phyloP scores from a whole-genome alignment of 2,329 filamentous ascomycete species.

The Colletotrichum eleusines region DNA sequence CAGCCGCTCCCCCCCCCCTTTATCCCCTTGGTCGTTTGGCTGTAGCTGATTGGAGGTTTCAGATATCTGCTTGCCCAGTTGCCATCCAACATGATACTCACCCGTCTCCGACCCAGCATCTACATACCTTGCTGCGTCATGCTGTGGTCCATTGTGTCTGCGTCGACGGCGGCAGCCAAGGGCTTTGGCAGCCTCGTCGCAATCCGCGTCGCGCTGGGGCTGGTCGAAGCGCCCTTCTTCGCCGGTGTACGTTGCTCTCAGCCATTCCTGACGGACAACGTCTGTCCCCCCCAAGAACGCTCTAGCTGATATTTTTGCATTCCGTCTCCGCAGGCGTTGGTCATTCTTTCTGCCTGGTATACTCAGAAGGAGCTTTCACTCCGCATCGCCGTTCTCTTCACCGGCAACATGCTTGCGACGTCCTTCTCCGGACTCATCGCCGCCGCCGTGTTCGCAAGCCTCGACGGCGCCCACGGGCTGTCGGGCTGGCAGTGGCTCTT shows the following conservation, averaged over 20 bases:
- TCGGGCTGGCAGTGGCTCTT: not conserved
- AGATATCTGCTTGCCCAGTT: conserved; percentile 36
- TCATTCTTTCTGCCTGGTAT: not conserved
- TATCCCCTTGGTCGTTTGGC: not conserved
- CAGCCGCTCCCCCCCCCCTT: not conserved
- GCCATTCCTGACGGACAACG: not conserved
- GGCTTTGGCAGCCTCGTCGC: conserved; percentile 27
- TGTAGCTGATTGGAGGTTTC: not conserved
- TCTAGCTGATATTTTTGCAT: not conserved
- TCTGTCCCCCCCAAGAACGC: rapidly evolving
- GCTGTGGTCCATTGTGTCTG: conserved; percentile 36
- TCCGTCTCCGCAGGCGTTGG: not conserved
- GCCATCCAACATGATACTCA: conserved; percentile 44
- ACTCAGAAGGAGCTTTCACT: not conserved
- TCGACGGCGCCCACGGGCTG: not conserved
- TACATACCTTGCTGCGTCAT: conserved; percentile 43
- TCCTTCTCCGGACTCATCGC: not conserved
- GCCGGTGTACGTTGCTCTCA: not conserved
- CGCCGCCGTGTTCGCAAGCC: not conserved
- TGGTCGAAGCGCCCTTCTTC: not conserved
- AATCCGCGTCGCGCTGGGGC: conserved; percentile 9
- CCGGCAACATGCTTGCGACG: not conserved
- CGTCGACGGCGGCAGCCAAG: conserved; percentile 33
- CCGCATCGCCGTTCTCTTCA: not conserved
- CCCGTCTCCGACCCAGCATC: conserved; percentile 39